Evolutionary conservation across 2,329 filamentous ascomycete species (phyloP), one percentile per base, ranked within the genome.

Genomic region (Nakataea oryzae): DNA sequence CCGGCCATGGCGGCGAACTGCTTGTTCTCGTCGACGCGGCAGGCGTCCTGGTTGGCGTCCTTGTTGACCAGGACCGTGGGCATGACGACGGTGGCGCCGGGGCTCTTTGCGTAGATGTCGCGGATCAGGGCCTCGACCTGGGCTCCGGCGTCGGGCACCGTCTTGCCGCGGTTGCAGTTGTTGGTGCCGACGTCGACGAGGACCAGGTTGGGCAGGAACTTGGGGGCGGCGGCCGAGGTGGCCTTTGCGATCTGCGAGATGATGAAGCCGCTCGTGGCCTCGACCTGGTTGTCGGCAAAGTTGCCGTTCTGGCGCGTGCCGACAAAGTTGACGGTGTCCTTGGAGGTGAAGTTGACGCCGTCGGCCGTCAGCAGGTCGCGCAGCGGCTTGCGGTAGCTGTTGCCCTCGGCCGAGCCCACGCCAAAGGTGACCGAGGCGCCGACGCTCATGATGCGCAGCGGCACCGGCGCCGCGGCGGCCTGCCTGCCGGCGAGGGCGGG

Each of bases 391-490:
- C 64, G 63, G 58, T 62, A 66, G 54, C 63, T 61, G 57, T 66
- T 62, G 54, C 61, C 62, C 59, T 73, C 70, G 1, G 72, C 67
- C 1, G 75, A 78, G 4, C 32, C 67, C 11, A 65, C 47, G 58
- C 77, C 76, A 57, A 67, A 73, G 12, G 75, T 77, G 63, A 79
- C 78, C 61, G 75, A 78, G 1, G 76, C 77, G 58, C 77, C 77
- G 2, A 79, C 71, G 3, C 76, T 71, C 73, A 79, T 76, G 65
- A 78, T 72, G 56, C 76, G 75, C 11, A 79, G 70, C 28, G 59
- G 41, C n/a, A 61, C 59, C n/a, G 59, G 59, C 27, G 12, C 41
- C 47, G 59, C 50, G 30, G 59, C 59, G 29, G 21, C 29, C 3
- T 59, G 58, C 2, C 58, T 34, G 24, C 12, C 14, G 34, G 21